A percentile compares a stretch with the other conserved stretches of the same genome.
These are phyloP conservation scores for Ophiostoma pallidulum DNA, from an alignment of 2,329 filamentous ascomycete genomes.

Conservation along the genomic window DNA sequence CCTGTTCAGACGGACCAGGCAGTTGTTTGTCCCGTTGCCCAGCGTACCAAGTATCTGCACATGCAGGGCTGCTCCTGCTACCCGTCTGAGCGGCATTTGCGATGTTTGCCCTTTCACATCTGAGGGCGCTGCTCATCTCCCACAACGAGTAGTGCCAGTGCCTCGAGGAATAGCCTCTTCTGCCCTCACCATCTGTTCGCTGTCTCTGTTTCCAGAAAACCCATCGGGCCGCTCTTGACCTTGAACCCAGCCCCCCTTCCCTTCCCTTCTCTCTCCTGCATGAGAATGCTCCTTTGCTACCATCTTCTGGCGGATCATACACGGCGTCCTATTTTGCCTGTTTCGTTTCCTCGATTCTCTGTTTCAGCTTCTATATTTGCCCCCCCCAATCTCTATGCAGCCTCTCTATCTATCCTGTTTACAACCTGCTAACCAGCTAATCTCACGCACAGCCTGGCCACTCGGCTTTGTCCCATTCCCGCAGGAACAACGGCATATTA, in stretches of 20 bases:
- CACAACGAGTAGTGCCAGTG: no score
- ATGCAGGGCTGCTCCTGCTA: no score
- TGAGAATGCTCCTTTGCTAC: not conserved
- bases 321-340: constrained; percentile 10
- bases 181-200: not conserved
- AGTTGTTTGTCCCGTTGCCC: no score
- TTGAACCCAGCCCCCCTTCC: not conserved
- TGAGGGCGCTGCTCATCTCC: no score
- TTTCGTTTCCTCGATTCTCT: constrained; percentile 3
- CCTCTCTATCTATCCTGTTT: not conserved
- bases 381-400: no score
- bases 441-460: constrained; percentile 7
- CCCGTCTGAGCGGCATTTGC: no score
- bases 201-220: no score
- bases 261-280: not conserved
- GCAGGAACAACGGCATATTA: not conserved
- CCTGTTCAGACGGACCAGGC: no score
- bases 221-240: no score
- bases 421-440: constrained; percentile 8
- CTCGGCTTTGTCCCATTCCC: not conserved
- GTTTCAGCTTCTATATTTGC: constrained; percentile 7
- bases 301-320: constrained; percentile 10
- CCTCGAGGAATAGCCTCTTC: no score
- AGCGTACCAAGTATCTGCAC: no score
- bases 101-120: no score